Evolutionary conservation across 2,329 filamentous ascomycete genomes (phyloP).

Genomic region (Botryosphaeria dothidea): DNA sequence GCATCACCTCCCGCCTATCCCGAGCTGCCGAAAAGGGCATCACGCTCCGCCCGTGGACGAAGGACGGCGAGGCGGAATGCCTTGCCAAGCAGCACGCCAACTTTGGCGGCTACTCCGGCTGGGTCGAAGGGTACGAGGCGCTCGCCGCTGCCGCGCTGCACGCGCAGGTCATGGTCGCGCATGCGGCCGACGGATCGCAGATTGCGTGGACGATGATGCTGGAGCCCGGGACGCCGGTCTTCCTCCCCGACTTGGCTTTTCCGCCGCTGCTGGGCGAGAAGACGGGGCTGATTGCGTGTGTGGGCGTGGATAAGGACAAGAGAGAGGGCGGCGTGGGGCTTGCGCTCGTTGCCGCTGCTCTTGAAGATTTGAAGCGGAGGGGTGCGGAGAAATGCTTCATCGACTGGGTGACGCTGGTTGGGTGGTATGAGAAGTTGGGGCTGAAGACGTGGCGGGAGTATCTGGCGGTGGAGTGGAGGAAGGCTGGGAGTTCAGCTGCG

Average conservation of each 20-base stretch:
- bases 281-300: background rate
- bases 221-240: background rate
- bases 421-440: conserved; percentile 11
- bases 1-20: background rate
- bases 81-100: background rate
- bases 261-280: background rate
- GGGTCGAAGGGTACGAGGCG: conserved; percentile 1
- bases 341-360: background rate
- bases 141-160: background rate
- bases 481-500: background rate
- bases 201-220: conserved; percentile 10
- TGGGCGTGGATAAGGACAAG: background rate
- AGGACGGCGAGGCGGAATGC: background rate
- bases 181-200: background rate
- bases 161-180: conserved; percentile 7
- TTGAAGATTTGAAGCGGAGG: background rate
- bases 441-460: conserved; percentile 12
- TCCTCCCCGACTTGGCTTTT: background rate
- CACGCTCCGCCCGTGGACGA: background rate
- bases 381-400: background rate
- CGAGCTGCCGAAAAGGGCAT: background rate
- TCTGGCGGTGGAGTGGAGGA: conserved; percentile 1
- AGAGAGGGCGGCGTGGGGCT: background rate
- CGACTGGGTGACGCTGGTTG: conserved; percentile 6
- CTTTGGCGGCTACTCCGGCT: background rate